Evolutionary conservation across 78 protist species (phyloP), one percentile per base, ranked within the genome.

Genomic region (Dictyostelium intermedium): DNA sequence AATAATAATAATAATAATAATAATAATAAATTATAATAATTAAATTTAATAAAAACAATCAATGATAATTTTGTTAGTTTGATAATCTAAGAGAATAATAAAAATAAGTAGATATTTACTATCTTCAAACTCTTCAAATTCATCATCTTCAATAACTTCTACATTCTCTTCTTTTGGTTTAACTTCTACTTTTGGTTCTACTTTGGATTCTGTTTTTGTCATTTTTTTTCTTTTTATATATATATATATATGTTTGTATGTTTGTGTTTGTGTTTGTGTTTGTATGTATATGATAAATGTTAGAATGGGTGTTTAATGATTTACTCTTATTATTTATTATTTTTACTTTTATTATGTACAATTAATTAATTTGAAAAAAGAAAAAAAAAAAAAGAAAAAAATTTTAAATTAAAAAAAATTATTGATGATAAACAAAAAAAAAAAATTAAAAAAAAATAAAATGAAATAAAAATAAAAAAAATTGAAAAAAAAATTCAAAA

Each of bases 41-140:
- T 16, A 27, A n/a, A n/a, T n/a, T n/a, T 69, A 69, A 11, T 69
- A 69, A 8, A 18, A 20, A 23, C 4, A 23, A 69, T 6, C 1
- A 23, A 27, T 69, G 1, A 27, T 41, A 7, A 56, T 16, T 16
- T 50, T 50, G 66, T 56, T 56, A 56, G 66, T 56, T 20, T 4
- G 9, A 13, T 56, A 10, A 25, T 53, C 11, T 8, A 20, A 82
- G 5, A 9, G 11, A 39, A n/a, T 41, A 8, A 56, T 14, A 56
- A 56, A 5, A 56, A 4, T 6, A 20, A 56, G 1, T 56, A 11
- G 35, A 85, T 16, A 82, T 82, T 60, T 82, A 92, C 96, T 63
- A 43, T 92, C 96, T 82, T 92, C 96, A 84, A 92, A 92, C 41
- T 92, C 96, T 77, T 92, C 96, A 77, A 92, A 92, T 60, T 92